phyloP scores from a whole-genome alignment of 2,329 filamentous ascomycete species.

The Pestalotiopsis sp. region DNA sequence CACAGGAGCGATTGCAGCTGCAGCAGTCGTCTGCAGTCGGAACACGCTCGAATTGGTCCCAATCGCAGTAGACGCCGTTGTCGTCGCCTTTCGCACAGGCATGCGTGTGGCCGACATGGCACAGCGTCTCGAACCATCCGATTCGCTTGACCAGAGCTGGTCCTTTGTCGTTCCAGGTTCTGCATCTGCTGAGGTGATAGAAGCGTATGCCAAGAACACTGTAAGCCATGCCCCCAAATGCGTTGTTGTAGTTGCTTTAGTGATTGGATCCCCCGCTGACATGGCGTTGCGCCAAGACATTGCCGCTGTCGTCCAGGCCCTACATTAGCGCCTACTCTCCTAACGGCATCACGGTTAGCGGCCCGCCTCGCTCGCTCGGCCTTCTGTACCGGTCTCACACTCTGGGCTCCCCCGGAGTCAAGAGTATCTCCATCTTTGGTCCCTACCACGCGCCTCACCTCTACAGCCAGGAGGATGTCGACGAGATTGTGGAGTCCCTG shows the following conservation, averaged over 20 bases:
- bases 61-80: slow-evolving; percentile 30
- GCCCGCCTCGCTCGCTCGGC: slow-evolving; percentile 17
- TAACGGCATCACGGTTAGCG: slow-evolving; percentile 20
- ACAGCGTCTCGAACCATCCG: slow-evolving; percentile 14
- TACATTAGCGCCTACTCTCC: slow-evolving; percentile 19
- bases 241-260: background rate
- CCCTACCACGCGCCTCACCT: slow-evolving; percentile 34
- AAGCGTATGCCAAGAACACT: slow-evolving; percentile 17
- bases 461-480: slow-evolving; percentile 24
- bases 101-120: slow-evolving; percentile 21
- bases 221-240: background rate
- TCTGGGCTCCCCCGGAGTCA: slow-evolving; percentile 19
- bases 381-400: background rate
- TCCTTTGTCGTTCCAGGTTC: slow-evolving; percentile 24
- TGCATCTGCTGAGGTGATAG: slow-evolving; percentile 19
- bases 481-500: slow-evolving; percentile 15
- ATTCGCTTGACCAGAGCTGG: slow-evolving; percentile 18
- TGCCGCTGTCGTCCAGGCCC: slow-evolving; percentile 17
- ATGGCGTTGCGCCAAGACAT: background rate
- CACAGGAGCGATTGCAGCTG: slow-evolving; percentile 33
- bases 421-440: slow-evolving; percentile 42
- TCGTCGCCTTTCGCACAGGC: slow-evolving; percentile 32
- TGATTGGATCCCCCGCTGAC: background rate
- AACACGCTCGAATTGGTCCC: slow-evolving; percentile 30
- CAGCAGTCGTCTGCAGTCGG: slow-evolving; percentile 30